Conservation (phyloP, 2,329 filamentous ascomycete genomes). For the Talaromyces sp. region DNA sequence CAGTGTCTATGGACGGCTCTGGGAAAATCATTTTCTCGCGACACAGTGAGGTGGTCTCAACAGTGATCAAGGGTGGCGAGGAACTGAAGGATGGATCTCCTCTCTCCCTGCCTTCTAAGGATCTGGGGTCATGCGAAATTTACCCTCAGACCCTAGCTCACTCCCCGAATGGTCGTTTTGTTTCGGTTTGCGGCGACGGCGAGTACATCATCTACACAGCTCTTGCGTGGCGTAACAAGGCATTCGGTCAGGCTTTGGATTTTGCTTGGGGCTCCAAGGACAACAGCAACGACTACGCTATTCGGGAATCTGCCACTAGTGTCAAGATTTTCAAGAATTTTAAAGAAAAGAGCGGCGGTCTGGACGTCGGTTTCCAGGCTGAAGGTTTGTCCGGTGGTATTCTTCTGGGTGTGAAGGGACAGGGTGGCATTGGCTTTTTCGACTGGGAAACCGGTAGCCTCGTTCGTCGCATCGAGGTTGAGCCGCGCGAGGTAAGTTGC, state of each 20-base stretch:
- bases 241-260: constrained; percentile 89
- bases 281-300: constrained; percentile 97
- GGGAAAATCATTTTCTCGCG: constrained; percentile 95
- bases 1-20: constrained; percentile 92
- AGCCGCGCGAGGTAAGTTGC: constrained; percentile 52
- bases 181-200: constrained; percentile 87
- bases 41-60: constrained; percentile 90
- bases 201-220: constrained; percentile 99
- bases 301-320: constrained; percentile 86
- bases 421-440: constrained; percentile 91
- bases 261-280: constrained; percentile 97
- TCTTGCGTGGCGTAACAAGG: constrained; percentile 93
- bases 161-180: constrained; percentile 90
- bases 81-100: constrained; percentile 82
- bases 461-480: constrained; percentile 83
- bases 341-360: constrained; percentile 77
- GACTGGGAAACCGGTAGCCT: constrained; percentile 90
- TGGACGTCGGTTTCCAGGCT: constrained; percentile 92
- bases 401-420: constrained; percentile 87
- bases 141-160: constrained; percentile 93
- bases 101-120: constrained; percentile 82
- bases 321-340: constrained; percentile 99
- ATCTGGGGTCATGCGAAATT: constrained; percentile 91
- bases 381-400: constrained; percentile 86
- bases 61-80: constrained; percentile 91